These are phyloP conservation scores for Suillus occidentalis DNA, from an alignment of 768 basidiomycete species.

Conservation along the genomic window DNA sequence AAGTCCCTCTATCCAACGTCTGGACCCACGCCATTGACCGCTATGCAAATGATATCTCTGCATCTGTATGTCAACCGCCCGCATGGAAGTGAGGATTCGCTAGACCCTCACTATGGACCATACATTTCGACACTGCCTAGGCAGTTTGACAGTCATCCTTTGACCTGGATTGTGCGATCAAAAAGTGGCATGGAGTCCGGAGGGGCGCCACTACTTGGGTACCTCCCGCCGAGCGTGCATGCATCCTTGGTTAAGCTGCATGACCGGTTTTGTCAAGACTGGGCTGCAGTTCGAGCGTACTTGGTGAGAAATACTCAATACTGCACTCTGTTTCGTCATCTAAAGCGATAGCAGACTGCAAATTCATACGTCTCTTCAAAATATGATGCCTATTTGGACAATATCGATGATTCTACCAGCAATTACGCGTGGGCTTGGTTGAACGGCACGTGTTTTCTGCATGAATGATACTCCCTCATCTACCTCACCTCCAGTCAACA, in stretches of 20 bases:
- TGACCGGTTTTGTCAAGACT: constrained; percentile 57
- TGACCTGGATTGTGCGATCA: constrained; percentile 63
- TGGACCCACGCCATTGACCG: constrained; percentile 41
- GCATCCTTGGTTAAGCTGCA: constrained; percentile 43
- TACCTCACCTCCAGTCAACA: constrained; percentile 66
- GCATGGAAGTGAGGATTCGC: constrained; percentile 36
- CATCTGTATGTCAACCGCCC: constrained; percentile 76
- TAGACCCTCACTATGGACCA: constrained; percentile 62
- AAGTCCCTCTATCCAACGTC: constrained; percentile 51
- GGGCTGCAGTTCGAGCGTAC: constrained; percentile 48
- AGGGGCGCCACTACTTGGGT: constrained; percentile 36
- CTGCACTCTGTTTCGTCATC: background rate
- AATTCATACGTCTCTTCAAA: background rate
- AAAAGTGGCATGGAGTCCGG: constrained; percentile 15
- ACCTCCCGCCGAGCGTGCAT: constrained; percentile 50
- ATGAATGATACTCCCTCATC: constrained; percentile 8
- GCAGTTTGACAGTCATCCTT: constrained; percentile 75
- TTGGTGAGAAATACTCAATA: constrained; percentile 43
- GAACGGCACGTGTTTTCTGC: constrained; percentile 49
- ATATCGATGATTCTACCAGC: constrained; percentile 15
- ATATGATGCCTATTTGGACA: background rate
- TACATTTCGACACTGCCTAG: constrained; percentile 79
- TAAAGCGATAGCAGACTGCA: constrained; percentile 1
- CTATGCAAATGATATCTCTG: constrained; percentile 76
- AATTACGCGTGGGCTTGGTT: constrained; percentile 91